phyloP scores from a whole-genome alignment of 129 eudicot genomes.

The carrot (Daucus carota) region DH1_v3.0 NC_030388.2:26611501-26612000 shows the following conservation, averaged over 20 bases:
- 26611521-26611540: conserved; percentile 88
- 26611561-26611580: conserved; percentile 88
- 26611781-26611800: not conserved
- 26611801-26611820: not conserved
- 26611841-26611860: not conserved
- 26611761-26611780: not conserved
- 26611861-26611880: not conserved
- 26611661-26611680: conserved; percentile 46
- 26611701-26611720: conserved; percentile 80
- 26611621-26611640: conserved; percentile 89
- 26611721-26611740: not conserved
- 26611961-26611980: conserved; percentile 93
- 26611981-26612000: conserved; percentile 86
- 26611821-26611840: not conserved
- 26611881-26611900: not conserved
- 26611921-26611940: conserved; percentile 19
- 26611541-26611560: conserved; percentile 91
- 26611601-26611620: conserved; percentile 74
- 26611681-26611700: conserved; percentile 83
- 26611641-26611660: conserved; percentile 87
- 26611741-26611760: not conserved
- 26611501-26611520: conserved; percentile 47
- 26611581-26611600: conserved; percentile 95
- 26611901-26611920: not conserved
- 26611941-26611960: conserved; percentile 93